These are phyloP conservation scores for Aspergillus wentii DNA, from an alignment of 495 filamentous ascomycete species.

Conservation along the genomic window DNA sequence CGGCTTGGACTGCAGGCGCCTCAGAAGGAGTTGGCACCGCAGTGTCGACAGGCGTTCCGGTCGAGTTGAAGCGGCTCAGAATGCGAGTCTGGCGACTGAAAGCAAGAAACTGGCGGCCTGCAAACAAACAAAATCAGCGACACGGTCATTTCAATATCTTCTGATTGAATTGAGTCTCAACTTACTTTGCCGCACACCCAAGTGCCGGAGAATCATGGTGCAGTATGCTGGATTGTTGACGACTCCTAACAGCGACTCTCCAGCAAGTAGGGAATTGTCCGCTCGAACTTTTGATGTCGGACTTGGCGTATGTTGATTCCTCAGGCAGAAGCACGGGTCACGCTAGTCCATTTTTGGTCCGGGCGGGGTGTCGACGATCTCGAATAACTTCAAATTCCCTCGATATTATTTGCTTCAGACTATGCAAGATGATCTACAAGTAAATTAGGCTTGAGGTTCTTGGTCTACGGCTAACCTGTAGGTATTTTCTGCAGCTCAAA, in stretches of 20 bases:
- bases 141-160: neutral
- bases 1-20: conserved; percentile 8
- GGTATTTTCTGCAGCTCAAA: too few species aligned
- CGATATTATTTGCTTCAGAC: too few species aligned
- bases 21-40: conserved; percentile 10
- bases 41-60: conserved; percentile 24
- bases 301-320: conserved; percentile 27
- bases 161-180: conserved; percentile 8
- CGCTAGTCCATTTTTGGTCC: conserved; percentile 15
- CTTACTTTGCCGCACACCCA: conserved; percentile 42
- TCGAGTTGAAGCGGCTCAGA: conserved; percentile 33
- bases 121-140: conserved; percentile 5
- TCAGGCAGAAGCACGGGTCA: conserved; percentile 14
- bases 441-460: too few species aligned
- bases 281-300: conserved; percentile 41
- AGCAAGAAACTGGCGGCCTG: conserved; percentile 41
- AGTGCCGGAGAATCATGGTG: conserved; percentile 42
- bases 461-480: too few species aligned
- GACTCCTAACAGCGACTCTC: conserved; percentile 1
- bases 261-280: conserved; percentile 21
- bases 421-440: too few species aligned
- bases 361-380: too few species aligned
- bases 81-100: conserved; percentile 32
- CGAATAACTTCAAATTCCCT: too few species aligned
- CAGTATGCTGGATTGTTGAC: conserved; percentile 8